Evolutionary conservation across 345 rosid genomes (phyloP).

Genomic region (Arabis hirsuta): DNA sequence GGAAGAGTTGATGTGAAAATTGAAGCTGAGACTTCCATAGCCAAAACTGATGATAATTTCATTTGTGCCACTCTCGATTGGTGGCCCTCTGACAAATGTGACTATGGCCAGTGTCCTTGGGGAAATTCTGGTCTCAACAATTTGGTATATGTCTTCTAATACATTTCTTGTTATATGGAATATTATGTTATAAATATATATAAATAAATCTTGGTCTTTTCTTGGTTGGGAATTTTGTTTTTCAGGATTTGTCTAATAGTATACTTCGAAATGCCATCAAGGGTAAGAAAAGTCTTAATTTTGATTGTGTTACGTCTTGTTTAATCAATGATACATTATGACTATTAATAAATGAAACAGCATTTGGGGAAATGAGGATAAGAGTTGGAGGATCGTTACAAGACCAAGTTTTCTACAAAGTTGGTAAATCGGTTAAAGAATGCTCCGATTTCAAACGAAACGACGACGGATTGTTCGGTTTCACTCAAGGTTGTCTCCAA

Average conservation of each 20-base stretch:
- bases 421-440: constrained; percentile 38
- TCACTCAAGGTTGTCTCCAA: constrained; percentile 53
- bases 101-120: constrained; percentile 69
- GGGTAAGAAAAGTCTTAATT: constrained; percentile 42
- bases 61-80: constrained; percentile 70
- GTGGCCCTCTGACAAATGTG: constrained; percentile 65
- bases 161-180: background rate
- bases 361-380: constrained; percentile 48
- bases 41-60: constrained; percentile 54
- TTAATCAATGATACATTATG: background rate
- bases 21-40: constrained; percentile 47
- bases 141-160: constrained; percentile 43
- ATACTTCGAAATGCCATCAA: constrained; percentile 56
- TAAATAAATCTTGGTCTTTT: background rate
- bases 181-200: no score
- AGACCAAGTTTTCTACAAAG: constrained; percentile 56
- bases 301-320: no score
- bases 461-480: constrained; percentile 50
- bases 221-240: background rate
- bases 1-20: constrained; percentile 43
- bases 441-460: constrained; percentile 47
- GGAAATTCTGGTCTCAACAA: constrained; percentile 55
- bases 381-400: constrained; percentile 52
- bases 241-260: constrained; percentile 56
- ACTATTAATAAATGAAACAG: constrained; percentile 33